Base-by-base conservation (phyloP, 75 land plant species). In the Pinus albicaulis region DNA sequence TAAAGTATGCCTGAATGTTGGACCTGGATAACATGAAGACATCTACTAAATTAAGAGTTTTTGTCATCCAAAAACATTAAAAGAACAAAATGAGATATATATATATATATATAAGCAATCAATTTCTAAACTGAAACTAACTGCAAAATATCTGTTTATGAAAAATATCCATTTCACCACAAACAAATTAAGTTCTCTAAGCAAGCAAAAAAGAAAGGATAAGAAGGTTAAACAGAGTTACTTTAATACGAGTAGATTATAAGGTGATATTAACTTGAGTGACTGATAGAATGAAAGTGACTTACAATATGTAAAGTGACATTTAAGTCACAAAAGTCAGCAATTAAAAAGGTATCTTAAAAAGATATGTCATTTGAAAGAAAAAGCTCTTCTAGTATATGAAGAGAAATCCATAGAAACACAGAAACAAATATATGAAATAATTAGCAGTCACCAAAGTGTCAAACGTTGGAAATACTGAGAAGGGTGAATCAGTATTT, bases 1-100 rank as follows among this genome's bases (percentile, higher is more conserved):
- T 28, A 96, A 25, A 57, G 76, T 84, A 64, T 96, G 94, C 57
- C 98, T 87, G 59, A 96, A 96, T 26, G 91, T 95, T 56, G 83
- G 25, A 23, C 31, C 31, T 85, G 75, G 74, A 78, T 16, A 61
- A n/a, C 31, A 20, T 16, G 14, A 24, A 73, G 20, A 13, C n/a
- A 73, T 57, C 23, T 73, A 28, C 28, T 31, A 53, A 57, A 57
- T 26, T 10, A 59, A 53, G 15, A 73, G 58, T 25, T 23, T n/a
- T 28, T 55, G 12, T n/a, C 26, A 59, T 57, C 34, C 65, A 57
- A 19, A 20, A 16, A 59, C 75, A 31, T 16, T 10, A 68, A 41
- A 68, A 68, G 6, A 68, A 36, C 19, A 10, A 68, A 19, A 41
- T 1, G n/a, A n/a, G n/a, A n/a, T n/a, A n/a, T n/a, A n/a, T n/a